These are phyloP conservation scores for Colletotrichum horii DNA, from an alignment of 2,329 filamentous ascomycete genomes.

Conservation along the genomic window DNA sequence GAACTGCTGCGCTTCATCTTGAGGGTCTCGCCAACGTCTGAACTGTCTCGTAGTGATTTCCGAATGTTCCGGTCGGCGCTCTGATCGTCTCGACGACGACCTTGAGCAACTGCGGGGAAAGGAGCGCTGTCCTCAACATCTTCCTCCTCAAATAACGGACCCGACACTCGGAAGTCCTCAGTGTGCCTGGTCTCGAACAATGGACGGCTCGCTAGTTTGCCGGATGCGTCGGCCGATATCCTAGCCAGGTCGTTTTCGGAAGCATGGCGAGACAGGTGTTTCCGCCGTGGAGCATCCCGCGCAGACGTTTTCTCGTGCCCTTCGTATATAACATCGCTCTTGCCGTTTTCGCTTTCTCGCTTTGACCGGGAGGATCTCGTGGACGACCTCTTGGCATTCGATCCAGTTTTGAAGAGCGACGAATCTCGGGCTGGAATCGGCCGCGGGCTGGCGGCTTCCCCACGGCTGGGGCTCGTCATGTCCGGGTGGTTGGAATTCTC, in stretches of 20 bases:
- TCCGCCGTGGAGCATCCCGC: conserved; percentile 23
- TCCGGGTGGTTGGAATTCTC: conserved; percentile 24
- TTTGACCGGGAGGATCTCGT: conserved; percentile 55
- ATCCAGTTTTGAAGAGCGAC: conserved; percentile 64
- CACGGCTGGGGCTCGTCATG: conserved; percentile 31
- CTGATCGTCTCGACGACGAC: conserved; percentile 56
- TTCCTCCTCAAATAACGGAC: conserved; percentile 25
- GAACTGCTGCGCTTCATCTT: conserved; percentile 62
- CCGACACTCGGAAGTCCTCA: neutral
- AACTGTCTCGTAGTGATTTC: conserved; percentile 54
- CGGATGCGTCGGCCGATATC: conserved; percentile 28
- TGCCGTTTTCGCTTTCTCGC: conserved; percentile 45
- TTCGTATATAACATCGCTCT: conserved; percentile 49
- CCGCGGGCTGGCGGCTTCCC: conserved; percentile 48
- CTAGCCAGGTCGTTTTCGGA: conserved; percentile 20
- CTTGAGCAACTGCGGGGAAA: conserved; percentile 70
- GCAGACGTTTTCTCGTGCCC: conserved; percentile 33
- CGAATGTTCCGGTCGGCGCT: conserved; percentile 50
- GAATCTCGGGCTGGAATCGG: conserved; percentile 72
- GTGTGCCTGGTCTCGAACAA: conserved; percentile 22
- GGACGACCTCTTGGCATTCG: conserved; percentile 58
- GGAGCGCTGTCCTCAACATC: conserved; percentile 69
- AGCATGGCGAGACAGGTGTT: conserved; percentile 27
- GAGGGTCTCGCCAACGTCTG: conserved; percentile 50
- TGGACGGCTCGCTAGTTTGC: conserved; percentile 4